phyloP scores from a whole-genome alignment of 306 rosid species.

The Boehmeria nivea region DNA sequence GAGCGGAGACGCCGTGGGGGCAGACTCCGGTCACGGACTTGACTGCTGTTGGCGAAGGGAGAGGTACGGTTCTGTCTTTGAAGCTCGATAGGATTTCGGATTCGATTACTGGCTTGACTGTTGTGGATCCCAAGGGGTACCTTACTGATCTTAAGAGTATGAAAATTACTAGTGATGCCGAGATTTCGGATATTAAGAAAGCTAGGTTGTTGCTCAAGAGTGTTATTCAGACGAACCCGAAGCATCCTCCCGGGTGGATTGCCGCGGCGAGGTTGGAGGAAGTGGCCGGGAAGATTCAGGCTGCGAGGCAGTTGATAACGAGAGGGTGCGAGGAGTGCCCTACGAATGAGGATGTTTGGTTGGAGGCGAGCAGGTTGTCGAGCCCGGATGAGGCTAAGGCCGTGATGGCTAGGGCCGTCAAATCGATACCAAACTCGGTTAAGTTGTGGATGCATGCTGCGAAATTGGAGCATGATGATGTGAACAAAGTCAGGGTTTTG shows the following conservation, averaged over 20 bases:
- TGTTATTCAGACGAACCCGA: constrained; percentile 80
- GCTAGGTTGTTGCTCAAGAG: constrained; percentile 80
- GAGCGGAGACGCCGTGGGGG: constrained; percentile 76
- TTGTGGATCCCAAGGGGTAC: constrained; percentile 79
- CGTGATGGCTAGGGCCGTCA: constrained; percentile 73
- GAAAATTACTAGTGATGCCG: constrained; percentile 89
- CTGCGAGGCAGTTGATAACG: constrained; percentile 69
- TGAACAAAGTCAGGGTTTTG: constrained; percentile 63
- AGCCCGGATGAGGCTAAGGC: constrained; percentile 89
- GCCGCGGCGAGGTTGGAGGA: constrained; percentile 90
- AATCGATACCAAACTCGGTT: constrained; percentile 71
- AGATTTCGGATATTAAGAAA: constrained; percentile 81
- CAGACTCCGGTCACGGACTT: constrained; percentile 91
- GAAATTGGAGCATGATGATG: constrained; percentile 68
- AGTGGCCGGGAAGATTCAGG: constrained; percentile 80
- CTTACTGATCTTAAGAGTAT: constrained; percentile 73
- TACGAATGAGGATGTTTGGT: constrained; percentile 83
- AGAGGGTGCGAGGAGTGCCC: constrained; percentile 92
- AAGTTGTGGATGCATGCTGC: constrained; percentile 90
- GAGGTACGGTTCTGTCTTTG: constrained; percentile 76
- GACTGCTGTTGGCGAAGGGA: constrained; percentile 90
- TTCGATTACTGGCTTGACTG: constrained; percentile 72
- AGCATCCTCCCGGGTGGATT: constrained; percentile 90
- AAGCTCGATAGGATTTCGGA: constrained; percentile 77
- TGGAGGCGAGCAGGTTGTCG: constrained; percentile 84